Evolutionary conservation across 2,329 filamentous ascomycete species (phyloP), one percentile per base, ranked within the genome.

Genomic region (Amauroascus verrucosus): DNA sequence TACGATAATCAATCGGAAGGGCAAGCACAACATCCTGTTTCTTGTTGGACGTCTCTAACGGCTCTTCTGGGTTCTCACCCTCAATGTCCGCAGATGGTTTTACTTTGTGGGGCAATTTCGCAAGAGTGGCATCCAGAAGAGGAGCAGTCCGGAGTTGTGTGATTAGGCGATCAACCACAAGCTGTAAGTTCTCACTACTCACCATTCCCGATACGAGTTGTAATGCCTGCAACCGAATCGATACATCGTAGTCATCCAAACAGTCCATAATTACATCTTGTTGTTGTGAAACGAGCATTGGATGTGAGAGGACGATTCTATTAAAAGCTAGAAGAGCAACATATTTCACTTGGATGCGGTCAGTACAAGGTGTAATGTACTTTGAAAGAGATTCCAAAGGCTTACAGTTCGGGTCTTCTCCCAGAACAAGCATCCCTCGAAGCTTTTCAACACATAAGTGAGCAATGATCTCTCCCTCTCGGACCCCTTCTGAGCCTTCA

Each of bases 231-330:
- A 95, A 84, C 57, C 93, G 85, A 64, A 98, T 98, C 3, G 90
- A 95, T 56, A 98, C 93, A 63, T 98, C 93, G 0, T 87, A 78
- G 67, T 95, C 95, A 67, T 97, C 93, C 62, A 98, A 88, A 66
- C 93, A 98, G 63, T 94, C 86, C 66, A 98, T 77, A 58, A 98
- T 96, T 46, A 97, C 91, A 69, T 97, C 91, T 67, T 95, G 88
- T 65, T 98, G 93, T 65, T 91, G 80, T 4, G 88, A 84, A 26
- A 98, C 93, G 30, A 98, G 78, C 65, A 84, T 83, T 2, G 91
- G 86, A 66, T 98, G 90, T 0, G 90, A 93, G 18, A 80, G 70
- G 28, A 95, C 91, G 61, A 98, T 95, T 66, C 90, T 91, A 67
- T 95, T 95, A 71, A 98, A 95, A 1, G 93, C 91, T 56, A 98